Evolutionary conservation across 75 land plant species (phyloP), one percentile per base, ranked within the genome.

Genomic region (Chamaecyparis obtusa): DNA sequence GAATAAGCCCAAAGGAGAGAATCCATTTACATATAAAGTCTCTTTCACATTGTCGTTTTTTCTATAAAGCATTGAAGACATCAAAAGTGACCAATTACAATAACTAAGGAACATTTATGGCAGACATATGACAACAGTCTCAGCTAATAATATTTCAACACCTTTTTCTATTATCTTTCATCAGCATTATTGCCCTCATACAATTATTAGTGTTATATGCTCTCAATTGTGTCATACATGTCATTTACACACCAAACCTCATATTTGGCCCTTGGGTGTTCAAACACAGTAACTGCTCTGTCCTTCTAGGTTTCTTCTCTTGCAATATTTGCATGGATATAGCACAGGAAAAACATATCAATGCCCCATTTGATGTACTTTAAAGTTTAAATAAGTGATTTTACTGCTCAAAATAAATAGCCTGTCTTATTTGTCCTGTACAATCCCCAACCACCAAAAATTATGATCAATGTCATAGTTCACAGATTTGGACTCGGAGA

Each of bases 301-400:
- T 69, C 30, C 27, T 69, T 69, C 72, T 69, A 69, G 72, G 30
- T 69, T 69, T 21, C 27, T 69, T 69, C 72, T 69, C 72, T 69
- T 69, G 10, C 6, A 79, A 39, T 2, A 9, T 17, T 39, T 41
- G 27, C 16, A 3, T 79, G 82, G 7, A 79, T 41, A 32, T 75
- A 24, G 5, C 78, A 32, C 35, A 33, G 32, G 36, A 75, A 35
- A 35, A 74, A 35, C 77, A 13, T 74, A 3, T 32, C 77, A 74
- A 74, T 37, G 35, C 43, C 41, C 39, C 8, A 76, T 33, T 33
- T 83, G 56, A 17, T 19, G 78, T 32, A 56, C 21, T 35, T 48
- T 55, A 11, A 85, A 87, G 6, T 79, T n/a, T n/a, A n/a, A n/a
- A n/a, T n/a, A n/a, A 79, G 82, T 35, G 14, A 79, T 36, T 79